phyloP scores from a whole-genome alignment of 352 stramenopile genomes.

The Albugo candida region DNA sequence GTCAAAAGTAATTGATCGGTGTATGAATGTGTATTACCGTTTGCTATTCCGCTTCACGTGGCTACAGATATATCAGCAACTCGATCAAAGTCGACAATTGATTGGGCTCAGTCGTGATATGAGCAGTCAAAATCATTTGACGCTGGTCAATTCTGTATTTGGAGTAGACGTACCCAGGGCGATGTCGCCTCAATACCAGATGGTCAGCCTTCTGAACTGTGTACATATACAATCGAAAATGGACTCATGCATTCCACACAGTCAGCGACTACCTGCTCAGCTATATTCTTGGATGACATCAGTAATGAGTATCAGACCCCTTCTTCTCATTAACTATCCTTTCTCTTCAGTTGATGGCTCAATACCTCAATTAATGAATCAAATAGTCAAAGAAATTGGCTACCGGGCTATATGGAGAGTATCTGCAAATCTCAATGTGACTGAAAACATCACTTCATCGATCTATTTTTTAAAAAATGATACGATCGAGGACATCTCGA shows the following conservation, averaged over 20 bases:
- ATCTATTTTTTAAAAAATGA: slow-evolving; percentile 34
- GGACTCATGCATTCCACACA: too few species aligned
- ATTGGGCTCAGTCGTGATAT: slow-evolving; percentile 33
- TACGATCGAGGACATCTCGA: slow-evolving; percentile 20
- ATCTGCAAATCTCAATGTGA: too few species aligned
- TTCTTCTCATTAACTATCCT: not conserved
- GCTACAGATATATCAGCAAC: slow-evolving; percentile 36
- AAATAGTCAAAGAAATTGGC: too few species aligned
- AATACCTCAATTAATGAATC: not conserved
- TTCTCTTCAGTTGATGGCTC: slow-evolving; percentile 2
- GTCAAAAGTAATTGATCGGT: slow-evolving; percentile 46
- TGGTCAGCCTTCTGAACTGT: slow-evolving; percentile 42
- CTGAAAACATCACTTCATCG: slow-evolving; percentile 1
- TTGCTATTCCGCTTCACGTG: slow-evolving; percentile 49
- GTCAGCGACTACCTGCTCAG: too few species aligned
- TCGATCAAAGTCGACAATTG: slow-evolving; percentile 33
- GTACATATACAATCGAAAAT: slow-evolving; percentile 5
- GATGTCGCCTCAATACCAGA: slow-evolving; percentile 52
- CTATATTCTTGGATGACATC: too few species aligned
- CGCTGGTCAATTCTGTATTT: slow-evolving; percentile 70
- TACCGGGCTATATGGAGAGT: too few species aligned
- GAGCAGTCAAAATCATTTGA: slow-evolving; percentile 31
- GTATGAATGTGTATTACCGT: slow-evolving; percentile 56
- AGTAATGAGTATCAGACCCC: too few species aligned
- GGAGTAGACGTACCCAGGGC: slow-evolving; percentile 59